These are phyloP conservation scores for Hymenoscyphus albidus DNA, from an alignment of 2,329 filamentous ascomycete genomes.

Conservation along the genomic window DNA sequence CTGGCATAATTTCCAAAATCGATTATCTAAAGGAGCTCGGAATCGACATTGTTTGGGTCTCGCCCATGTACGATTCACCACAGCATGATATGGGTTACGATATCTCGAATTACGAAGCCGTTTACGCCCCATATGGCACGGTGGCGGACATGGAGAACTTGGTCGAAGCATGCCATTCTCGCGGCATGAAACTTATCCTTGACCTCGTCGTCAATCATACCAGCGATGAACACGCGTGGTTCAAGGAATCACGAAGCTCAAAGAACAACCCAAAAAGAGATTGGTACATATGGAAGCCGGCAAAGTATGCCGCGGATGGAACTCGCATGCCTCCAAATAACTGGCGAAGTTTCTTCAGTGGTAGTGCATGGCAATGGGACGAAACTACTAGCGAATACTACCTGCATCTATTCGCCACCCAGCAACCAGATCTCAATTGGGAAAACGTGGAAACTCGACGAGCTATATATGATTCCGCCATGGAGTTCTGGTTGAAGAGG, in stretches of 20 bases:
- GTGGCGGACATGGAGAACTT: constrained; percentile 61
- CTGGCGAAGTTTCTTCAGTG: constrained; percentile 60
- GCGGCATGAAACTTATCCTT: constrained; percentile 67
- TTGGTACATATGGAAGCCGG: constrained; percentile 64
- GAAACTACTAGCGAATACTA: constrained; percentile 72
- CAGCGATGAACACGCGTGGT: constrained; percentile 66
- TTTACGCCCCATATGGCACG: constrained; percentile 63
- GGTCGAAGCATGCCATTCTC: constrained; percentile 54
- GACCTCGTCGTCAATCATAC: constrained; percentile 79
- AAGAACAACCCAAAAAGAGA: constrained; percentile 51
- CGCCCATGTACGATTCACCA: constrained; percentile 61
- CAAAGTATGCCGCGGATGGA: constrained; percentile 51
- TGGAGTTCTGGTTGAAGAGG: constrained; percentile 75
- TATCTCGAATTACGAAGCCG: constrained; percentile 62
- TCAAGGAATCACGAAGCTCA: constrained; percentile 50
- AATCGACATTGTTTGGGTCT: constrained; percentile 63
- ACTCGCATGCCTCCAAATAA: constrained; percentile 70
- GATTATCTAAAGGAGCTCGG: constrained; percentile 59
- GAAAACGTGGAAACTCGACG: constrained; percentile 63
- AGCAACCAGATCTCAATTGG: constrained; percentile 87
- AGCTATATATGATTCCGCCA: constrained; percentile 67
- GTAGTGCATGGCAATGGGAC: constrained; percentile 66
- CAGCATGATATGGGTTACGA: constrained; percentile 70
- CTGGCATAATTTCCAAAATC: constrained; percentile 57
- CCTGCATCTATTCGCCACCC: constrained; percentile 68